Percentiles rank a stretch among this genome's conserved stretches.
Conservation (phyloP, 2,329 filamentous ascomycete species). For the Cercospora sesami region DNA sequence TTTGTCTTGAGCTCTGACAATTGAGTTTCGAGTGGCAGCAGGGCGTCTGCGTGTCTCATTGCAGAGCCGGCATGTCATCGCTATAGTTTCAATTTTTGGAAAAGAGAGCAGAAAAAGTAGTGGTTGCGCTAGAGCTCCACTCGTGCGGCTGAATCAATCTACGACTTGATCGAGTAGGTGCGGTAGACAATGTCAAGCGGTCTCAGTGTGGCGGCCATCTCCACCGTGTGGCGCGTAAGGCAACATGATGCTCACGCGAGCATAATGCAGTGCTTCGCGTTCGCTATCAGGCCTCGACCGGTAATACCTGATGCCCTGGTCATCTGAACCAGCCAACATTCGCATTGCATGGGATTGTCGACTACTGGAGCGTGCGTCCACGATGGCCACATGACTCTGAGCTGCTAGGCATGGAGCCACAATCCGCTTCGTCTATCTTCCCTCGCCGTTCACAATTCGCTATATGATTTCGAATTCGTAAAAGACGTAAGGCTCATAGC, state of each 20-base stretch:
- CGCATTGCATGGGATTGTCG: background rate
- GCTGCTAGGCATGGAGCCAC: background rate
- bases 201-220: background rate
- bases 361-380: background rate
- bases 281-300: background rate
- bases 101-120: background rate
- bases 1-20: background rate
- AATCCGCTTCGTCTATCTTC: background rate
- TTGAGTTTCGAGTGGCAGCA: background rate
- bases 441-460: background rate
- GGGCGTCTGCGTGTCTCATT: background rate
- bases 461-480: conserved; percentile 84
- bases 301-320: background rate
- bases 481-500: conserved; percentile 96
- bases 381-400: background rate
- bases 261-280: background rate
- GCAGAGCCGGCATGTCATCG: background rate
- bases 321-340: background rate
- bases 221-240: background rate
- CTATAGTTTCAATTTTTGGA: background rate
- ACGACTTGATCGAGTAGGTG: background rate
- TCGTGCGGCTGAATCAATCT: background rate
- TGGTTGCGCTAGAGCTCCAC: background rate
- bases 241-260: background rate
- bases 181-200: background rate